A percentile compares a stretch with the other conserved stretches of the same genome.
These are phyloP conservation scores for Hymenoscyphus scutula DNA, from an alignment of 2,329 filamentous ascomycete species.

Conservation along the genomic window DNA sequence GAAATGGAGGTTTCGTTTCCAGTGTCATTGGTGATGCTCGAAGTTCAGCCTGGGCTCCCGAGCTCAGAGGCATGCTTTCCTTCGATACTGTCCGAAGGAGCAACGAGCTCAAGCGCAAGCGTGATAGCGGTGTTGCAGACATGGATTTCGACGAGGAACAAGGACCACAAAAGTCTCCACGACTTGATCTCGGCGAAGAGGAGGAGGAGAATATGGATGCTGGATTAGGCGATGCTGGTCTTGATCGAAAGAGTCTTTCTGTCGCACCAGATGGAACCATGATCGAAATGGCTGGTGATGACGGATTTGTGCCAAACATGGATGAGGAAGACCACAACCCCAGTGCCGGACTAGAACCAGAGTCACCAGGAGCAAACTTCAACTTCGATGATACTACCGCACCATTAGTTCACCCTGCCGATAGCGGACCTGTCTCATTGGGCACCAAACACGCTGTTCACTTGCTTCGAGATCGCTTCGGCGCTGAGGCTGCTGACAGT, in stretches of 20 bases:
- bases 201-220: conserved; percentile 52
- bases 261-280: conserved; percentile 57
- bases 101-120: conserved; percentile 87
- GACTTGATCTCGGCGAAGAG: conserved; percentile 62
- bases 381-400: conserved; percentile 79
- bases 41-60: conserved; percentile 81
- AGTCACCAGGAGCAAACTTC: conserved; percentile 57
- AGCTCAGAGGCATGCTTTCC: conserved; percentile 88
- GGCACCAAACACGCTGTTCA: conserved; percentile 96
- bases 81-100: conserved; percentile 74
- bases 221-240: conserved; percentile 47
- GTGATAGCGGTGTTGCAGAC: conserved; percentile 82
- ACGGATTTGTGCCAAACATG: conserved; percentile 41
- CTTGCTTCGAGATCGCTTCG: conserved; percentile 85
- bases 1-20: conserved; percentile 83
- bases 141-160: conserved; percentile 67
- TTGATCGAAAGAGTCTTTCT: conserved; percentile 44
- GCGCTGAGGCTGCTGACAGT: conserved; percentile 65
- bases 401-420: conserved; percentile 74
- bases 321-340: conserved; percentile 49
- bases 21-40: conserved; percentile 81
- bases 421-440: conserved; percentile 82
- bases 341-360: conserved; percentile 44
- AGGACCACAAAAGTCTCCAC: conserved; percentile 59
- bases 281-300: conserved; percentile 61